Percentiles rank a stretch among this genome's conserved stretches.
phyloP scores from a whole-genome alignment of 306 rosid genomes.

The Alnus rubra region DNA sequence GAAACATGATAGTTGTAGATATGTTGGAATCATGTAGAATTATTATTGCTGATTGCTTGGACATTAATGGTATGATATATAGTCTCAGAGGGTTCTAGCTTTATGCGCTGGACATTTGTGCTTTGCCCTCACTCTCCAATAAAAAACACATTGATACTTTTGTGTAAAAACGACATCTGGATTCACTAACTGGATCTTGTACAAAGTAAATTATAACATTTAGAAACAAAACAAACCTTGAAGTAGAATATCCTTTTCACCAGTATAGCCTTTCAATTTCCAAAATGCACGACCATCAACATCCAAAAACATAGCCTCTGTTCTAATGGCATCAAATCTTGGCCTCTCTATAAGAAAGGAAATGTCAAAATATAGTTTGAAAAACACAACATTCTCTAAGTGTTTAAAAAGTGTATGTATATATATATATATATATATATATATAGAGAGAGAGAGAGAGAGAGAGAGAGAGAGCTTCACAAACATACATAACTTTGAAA shows the following conservation, averaged over 20 bases:
- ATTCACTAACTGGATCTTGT: background rate
- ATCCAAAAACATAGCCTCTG: slow-evolving; percentile 38
- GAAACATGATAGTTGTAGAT: background rate
- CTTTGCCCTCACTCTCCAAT: background rate
- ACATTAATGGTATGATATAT: background rate
- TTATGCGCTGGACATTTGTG: background rate
- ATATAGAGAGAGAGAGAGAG: too few relatives aligned
- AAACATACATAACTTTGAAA: background rate
- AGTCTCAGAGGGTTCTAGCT: background rate
- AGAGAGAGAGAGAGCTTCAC: background rate
- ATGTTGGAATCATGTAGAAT: background rate
- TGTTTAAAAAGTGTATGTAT: too few relatives aligned
- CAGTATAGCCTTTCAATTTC: slow-evolving; percentile 37
- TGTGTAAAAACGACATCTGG: background rate
- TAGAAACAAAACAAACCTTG: slow-evolving; percentile 36
- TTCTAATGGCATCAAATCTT: slow-evolving; percentile 38
- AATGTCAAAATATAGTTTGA: background rate
- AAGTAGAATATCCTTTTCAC: slow-evolving; percentile 33
- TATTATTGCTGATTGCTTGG: background rate
- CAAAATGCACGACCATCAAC: slow-evolving; percentile 41
- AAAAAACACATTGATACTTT: background rate
- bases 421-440: background rate
- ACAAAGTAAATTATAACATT: background rate
- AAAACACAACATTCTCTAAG: background rate
- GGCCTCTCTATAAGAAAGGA: slow-evolving; percentile 26